A percentile compares a stretch with the other conserved stretches of the same genome.
Evolutionary conservation across 108 stramenopile genomes (phyloP).

Genomic region (Nannochloropsis oceanica): DNA sequence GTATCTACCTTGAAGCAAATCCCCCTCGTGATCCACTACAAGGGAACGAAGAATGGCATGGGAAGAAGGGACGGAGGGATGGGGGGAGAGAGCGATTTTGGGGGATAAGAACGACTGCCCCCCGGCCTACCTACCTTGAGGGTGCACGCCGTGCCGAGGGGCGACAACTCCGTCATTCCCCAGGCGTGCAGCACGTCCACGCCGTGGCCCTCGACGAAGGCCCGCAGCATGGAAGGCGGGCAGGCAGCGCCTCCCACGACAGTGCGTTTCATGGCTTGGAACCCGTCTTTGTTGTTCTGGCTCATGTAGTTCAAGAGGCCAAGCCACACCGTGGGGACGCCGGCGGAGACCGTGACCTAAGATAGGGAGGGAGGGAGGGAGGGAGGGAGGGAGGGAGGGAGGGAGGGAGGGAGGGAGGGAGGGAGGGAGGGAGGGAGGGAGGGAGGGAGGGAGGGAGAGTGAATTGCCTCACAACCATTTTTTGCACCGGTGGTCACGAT

Average conservation of each 20-base stretch:
- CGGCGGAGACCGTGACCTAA: neutral
- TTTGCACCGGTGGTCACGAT: neutral
- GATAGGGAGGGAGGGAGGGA: neutral
- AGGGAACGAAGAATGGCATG: too few species aligned
- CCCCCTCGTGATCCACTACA: too few species aligned
- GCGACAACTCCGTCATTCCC: neutral
- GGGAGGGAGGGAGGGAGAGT: too few species aligned
- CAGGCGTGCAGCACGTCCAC: neutral
- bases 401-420: neutral
- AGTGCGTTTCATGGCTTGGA: neutral
- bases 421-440: too few species aligned
- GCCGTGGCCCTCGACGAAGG: neutral
- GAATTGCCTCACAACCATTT: too few species aligned
- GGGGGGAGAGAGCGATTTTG: too few species aligned
- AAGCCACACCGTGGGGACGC: neutral
- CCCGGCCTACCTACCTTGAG: neutral
- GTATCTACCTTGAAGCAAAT: too few species aligned
- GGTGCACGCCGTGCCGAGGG: neutral
- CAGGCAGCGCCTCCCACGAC: neutral
- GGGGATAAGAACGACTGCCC: too few species aligned
- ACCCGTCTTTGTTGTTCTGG: neutral
- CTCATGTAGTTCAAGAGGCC: neutral
- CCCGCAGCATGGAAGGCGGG: neutral
- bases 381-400: neutral
- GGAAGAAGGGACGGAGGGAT: too few species aligned